These are phyloP conservation scores for Cordyceps cicadae DNA, from an alignment of 2,329 filamentous ascomycete genomes.

Conservation along the genomic window DNA sequence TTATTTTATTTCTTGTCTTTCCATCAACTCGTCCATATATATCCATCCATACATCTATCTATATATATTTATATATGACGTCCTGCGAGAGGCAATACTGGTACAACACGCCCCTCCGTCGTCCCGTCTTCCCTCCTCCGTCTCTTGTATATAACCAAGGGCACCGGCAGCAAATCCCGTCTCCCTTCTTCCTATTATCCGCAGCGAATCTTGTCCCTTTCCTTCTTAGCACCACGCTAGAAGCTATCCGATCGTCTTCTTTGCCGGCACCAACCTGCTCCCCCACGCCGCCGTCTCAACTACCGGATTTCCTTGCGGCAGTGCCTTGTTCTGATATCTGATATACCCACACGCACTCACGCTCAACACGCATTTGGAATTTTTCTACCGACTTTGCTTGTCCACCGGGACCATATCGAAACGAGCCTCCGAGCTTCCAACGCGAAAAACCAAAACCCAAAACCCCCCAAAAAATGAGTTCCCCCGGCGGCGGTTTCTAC, in stretches of 20 bases:
- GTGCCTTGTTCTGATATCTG: neutral
- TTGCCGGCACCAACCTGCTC: neutral
- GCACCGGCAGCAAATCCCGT: neutral
- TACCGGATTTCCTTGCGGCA: neutral
- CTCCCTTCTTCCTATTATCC: neutral
- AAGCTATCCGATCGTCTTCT: neutral
- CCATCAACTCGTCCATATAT: neutral
- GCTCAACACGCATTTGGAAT: neutral
- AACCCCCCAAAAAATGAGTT: slow-evolving; percentile 25
- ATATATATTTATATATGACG: neutral
- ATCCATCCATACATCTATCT: neutral
- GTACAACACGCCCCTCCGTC: neutral
- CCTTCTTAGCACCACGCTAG: neutral
- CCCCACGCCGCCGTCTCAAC: neutral
- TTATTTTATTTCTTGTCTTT: neutral
- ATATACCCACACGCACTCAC: neutral
- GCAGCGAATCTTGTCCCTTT: neutral
- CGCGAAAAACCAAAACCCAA: too few species aligned
- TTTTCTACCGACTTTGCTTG: neutral
- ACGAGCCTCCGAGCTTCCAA: neutral
- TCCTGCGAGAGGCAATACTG: neutral
- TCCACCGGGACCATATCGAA: neutral
- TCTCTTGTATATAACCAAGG: neutral
- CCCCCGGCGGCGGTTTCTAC: slow-evolving; percentile 38
- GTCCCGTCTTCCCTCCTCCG: neutral